Base-by-base conservation (phyloP, 2,329 filamentous ascomycete species). In the Cordyceps tenuipes region DNA sequence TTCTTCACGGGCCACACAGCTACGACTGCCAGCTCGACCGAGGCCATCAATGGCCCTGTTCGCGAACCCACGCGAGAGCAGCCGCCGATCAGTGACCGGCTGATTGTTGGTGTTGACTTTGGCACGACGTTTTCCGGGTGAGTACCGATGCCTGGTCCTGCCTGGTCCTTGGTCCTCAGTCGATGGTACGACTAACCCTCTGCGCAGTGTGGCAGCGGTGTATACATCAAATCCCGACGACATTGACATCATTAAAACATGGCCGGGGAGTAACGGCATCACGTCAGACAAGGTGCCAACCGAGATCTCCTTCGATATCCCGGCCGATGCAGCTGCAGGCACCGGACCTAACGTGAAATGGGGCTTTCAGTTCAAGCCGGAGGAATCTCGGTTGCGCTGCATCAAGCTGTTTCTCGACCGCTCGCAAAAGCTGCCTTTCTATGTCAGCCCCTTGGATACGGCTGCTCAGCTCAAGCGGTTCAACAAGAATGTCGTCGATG, bases 271-370 rank as follows among this genome's bases (percentile, higher is more conserved):
- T 31, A 91, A 92, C 68, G 88, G 88, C 67, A 90, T 92, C 73
- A 91, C 89, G n/a, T 91, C 88, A 41, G 89, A 93, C 76, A 93
- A 93, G 77, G 89, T 92, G 2, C 89, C 89, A 1, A 91, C 88
- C 15, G 89, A 92, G 71, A 87, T 92, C 58, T 86, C 88, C 64
- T 85, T 85, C 66, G 78, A 81, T 61, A 71, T 75, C 36, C 57
- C 68, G 12, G 50, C 68, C 60, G 67, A 68, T 57, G 63, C 67
- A 8, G 43, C 66, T 2, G 62, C 68, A 21, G 77, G 70, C n/a
- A 69, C 76, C 1, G 71, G 75, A 8, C 78, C 82, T 7, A 79
- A 69, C 1, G 76, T 83, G 52, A 88, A 87, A 82, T 93, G 89
- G 89, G 89, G 89, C 0, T 92, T 91, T 70, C 88, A 92, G 70